Evolutionary conservation across 257 asterid genomes (phyloP), one percentile per base, ranked within the genome.

Genomic region (Mentha longifolia): DNA sequence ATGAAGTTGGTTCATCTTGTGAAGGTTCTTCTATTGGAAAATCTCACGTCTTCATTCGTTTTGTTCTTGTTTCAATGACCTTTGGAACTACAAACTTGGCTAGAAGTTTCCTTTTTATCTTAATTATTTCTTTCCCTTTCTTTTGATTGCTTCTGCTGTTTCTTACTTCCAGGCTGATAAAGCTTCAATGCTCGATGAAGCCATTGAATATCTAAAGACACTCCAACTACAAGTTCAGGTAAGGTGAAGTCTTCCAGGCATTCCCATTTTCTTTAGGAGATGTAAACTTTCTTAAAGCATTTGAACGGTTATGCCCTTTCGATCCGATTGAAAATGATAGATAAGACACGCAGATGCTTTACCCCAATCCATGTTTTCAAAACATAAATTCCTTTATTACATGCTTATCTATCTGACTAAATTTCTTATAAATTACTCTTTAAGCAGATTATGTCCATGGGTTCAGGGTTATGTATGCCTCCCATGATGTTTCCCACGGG

Each of bases 111-210:
- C 59, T n/a, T 8, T 31, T 60, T 12, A 2, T 8, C 3, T 70
- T 16, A 16, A 4, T 63, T 47, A 10, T 45, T 65, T 59, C 41
- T 56, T 19, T 41, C 4, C 33, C 49, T 20, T 42, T 20, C 56
- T 61, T 67, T 35, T 60, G 49, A 41, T 80, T 43, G 16, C 41
- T 58, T 59, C 51, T 39, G 35, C 39, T 30, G 56, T 59, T 74
- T 74, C 63, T 54, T 68, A 68, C 79, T 73, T 25, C 73, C 80
- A 94, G 99, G 96, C 86, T 4, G 99, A 95, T 78, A 95, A 95
- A 85, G 99, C 99, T 74, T 95, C 99, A 25, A 92, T 95, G 98
- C 98, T 95, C 25, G 99, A 91, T 77, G 99, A 95, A 82, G 98
- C 98, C 79, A 95, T 92, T 57, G 99, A 91, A 79, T 95, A 95